A percentile compares a stretch with the other conserved stretches of the same genome.
Evolutionary conservation across 2,329 filamentous ascomycete species (phyloP).

Genomic region (Phaeomoniella chlamydospora): DNA sequence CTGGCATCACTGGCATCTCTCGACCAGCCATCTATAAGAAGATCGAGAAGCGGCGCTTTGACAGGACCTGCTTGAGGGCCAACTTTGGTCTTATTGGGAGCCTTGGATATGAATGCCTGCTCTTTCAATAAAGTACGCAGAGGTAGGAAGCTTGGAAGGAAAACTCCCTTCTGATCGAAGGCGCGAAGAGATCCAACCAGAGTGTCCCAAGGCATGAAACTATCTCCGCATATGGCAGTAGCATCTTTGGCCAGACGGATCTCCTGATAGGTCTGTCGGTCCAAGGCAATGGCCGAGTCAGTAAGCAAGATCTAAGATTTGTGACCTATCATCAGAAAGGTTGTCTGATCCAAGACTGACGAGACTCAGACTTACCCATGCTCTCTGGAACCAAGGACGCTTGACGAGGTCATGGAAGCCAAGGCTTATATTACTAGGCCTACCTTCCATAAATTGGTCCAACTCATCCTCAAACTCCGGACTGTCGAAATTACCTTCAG

Average conservation of each 20-base stretch:
- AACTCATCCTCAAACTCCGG: not conserved
- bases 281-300: no score
- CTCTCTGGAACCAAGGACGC: not conserved
- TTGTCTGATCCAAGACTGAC: not conserved
- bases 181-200: not conserved
- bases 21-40: not conserved
- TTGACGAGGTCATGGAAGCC: not conserved
- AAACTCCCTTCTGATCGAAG: not conserved
- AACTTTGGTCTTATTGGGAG: not conserved
- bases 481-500: not conserved
- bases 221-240: not conserved
- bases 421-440: not conserved
- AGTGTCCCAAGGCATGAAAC: not conserved
- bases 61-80: not conserved
- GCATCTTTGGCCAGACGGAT: not conserved
- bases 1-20: not conserved
- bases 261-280: not conserved
- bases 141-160: not conserved
- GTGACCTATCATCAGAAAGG: not conserved
- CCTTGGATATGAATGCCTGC: not conserved
- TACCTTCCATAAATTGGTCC: not conserved
- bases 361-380: not conserved
- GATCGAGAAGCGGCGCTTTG: not conserved
- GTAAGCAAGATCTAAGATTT: not conserved
- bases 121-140: not conserved